These are phyloP conservation scores for Nepenthes alata DNA, from an alignment of 179 eudicot genomes.

Conservation along the genomic window DNA sequence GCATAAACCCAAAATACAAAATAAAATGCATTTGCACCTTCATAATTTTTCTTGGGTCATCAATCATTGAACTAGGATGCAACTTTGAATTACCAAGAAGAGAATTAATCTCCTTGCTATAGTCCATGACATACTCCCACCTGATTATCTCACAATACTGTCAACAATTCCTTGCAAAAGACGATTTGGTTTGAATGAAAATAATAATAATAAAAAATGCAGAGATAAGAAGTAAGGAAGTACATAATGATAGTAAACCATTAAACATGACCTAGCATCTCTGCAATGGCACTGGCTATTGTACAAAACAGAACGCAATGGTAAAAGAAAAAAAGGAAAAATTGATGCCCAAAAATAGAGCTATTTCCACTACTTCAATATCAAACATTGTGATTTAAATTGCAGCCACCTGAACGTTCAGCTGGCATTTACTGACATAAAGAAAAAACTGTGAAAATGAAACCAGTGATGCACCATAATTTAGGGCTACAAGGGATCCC, in stretches of 20 bases:
- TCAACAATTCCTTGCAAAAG: slow-evolving; percentile 10
- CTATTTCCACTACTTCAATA: no score
- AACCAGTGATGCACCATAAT: no score
- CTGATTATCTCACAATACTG: slow-evolving; percentile 27
- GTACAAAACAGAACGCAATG: neutral
- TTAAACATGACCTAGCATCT: neutral
- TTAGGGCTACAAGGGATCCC: no score
- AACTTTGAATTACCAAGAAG: slow-evolving; percentile 53
- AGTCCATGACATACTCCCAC: slow-evolving; percentile 68
- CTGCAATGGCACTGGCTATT: neutral
- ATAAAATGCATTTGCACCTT: slow-evolving; percentile 28
- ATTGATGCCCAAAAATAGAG: no score
- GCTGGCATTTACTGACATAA: no score
- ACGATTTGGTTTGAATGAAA: no score
- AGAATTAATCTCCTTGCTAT: slow-evolving; percentile 66
- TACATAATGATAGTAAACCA: neutral
- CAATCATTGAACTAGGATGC: slow-evolving; percentile 36
- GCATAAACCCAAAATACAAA: neutral
- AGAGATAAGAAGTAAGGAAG: no score
- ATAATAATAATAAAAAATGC: no score
- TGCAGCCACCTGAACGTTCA: no score
- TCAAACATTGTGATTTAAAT: no score
- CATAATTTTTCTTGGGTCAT: slow-evolving; percentile 55
- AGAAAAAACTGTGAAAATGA: no score
- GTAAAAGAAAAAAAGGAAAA: no score